Percentiles rank a stretch among this genome's conserved stretches.
Evolutionary conservation across 345 rosid species (phyloP).

Genomic region (Salix viminalis): DNA sequence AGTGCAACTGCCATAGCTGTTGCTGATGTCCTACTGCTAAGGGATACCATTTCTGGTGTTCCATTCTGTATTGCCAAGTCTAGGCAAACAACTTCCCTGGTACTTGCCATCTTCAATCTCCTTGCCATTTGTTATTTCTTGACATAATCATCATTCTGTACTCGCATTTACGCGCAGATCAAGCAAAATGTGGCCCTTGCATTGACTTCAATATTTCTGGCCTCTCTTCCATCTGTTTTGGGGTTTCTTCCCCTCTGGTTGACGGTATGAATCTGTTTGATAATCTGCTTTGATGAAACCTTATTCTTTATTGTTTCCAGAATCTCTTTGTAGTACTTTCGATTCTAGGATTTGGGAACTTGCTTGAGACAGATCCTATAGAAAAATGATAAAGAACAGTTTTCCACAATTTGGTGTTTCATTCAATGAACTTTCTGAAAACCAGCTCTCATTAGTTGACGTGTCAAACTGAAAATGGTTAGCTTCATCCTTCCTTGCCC

Average conservation of each 20-base stretch:
- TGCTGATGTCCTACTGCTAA: constrained; percentile 78
- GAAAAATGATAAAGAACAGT: not conserved
- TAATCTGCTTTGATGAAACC: not conserved
- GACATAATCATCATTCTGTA: not conserved
- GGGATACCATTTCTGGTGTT: constrained; percentile 70
- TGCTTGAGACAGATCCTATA: not conserved
- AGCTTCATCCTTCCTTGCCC: not conserved
- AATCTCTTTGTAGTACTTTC: not conserved
- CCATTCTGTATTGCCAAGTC: constrained; percentile 90
- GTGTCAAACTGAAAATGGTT: not conserved
- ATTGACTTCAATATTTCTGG: constrained; percentile 63
- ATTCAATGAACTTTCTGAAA: not conserved
- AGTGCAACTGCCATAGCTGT: constrained; percentile 96
- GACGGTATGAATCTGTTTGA: constrained; percentile 50
- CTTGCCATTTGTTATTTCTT: not conserved
- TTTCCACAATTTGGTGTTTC: not conserved
- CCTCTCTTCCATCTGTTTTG: constrained; percentile 78
- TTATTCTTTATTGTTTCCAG: not conserved
- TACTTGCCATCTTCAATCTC: constrained; percentile 17
- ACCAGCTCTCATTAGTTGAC: not conserved
- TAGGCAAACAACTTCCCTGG: constrained; percentile 79
- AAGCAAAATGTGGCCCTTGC: constrained; percentile 94
- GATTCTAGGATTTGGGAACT: not conserved
- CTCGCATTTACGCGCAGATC: constrained; percentile 43
- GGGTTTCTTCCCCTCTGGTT: constrained; percentile 91